These are phyloP conservation scores for Phialophora chinensis DNA, from an alignment of 2,329 filamentous ascomycete genomes.

Conservation along the genomic window DNA sequence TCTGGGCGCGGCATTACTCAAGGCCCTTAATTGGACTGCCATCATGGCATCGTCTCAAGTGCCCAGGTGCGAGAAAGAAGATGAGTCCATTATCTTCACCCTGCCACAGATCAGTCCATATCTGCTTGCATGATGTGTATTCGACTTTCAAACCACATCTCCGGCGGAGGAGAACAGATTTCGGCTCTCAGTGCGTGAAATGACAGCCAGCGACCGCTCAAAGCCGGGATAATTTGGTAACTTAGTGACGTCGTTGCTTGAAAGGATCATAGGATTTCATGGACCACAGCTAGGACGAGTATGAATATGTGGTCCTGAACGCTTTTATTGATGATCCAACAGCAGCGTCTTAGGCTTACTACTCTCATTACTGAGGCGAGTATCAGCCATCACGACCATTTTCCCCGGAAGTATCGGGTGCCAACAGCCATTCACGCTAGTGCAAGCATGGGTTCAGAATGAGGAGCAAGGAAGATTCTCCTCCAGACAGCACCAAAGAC, in stretches of 20 bases:
- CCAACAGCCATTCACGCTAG: not conserved
- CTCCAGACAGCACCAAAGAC: slow-evolving; percentile 5
- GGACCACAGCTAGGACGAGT: not conserved
- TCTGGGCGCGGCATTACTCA: not conserved
- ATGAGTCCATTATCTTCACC: too few relatives aligned
- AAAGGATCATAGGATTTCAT: slow-evolving; percentile 3
- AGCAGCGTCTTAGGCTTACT: not conserved
- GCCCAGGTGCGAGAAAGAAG: too few relatives aligned
- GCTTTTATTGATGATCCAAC: not conserved
- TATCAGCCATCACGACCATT: not conserved
- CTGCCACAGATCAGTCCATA: too few relatives aligned
- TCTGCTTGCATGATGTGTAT: too few relatives aligned
- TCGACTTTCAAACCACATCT: too few relatives aligned
- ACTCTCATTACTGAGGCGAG: slow-evolving; percentile 5
- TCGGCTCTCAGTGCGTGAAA: too few relatives aligned
- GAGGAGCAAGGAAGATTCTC: not conserved
- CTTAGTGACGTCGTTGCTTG: not conserved
- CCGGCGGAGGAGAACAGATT: too few relatives aligned
- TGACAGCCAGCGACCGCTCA: not conserved
- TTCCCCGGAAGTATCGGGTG: not conserved
- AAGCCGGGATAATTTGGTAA: not conserved
- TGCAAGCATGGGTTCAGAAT: slow-evolving; percentile 7
- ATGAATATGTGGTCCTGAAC: not conserved
- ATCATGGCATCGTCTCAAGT: too few relatives aligned
- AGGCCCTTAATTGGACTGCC: too few relatives aligned